Evolutionary conservation across 2,329 filamentous ascomycete genomes (phyloP).

Genomic region (Chaetomium globosum): DNA sequence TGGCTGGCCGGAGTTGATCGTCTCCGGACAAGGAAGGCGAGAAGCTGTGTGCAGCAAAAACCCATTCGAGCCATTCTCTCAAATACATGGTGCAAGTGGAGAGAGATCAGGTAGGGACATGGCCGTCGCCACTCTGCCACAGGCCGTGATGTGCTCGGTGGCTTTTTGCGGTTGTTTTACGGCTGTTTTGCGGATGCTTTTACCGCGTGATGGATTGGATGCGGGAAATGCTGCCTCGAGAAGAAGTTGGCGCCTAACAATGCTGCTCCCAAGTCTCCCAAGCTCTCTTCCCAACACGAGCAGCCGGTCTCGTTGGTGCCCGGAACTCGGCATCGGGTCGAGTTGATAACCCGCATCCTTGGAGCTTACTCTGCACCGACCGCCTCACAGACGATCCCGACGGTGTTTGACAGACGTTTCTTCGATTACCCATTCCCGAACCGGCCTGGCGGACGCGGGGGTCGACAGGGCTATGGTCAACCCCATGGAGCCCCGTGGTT

Average conservation of each 20-base stretch:
- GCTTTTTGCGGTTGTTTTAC: not conserved
- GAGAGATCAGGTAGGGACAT: not conserved
- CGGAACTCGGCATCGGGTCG: constrained; percentile 16
- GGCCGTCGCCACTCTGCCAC: constrained; percentile 1
- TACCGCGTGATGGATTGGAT: not conserved
- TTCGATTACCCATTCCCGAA: constrained; percentile 14
- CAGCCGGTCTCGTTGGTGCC: not conserved
- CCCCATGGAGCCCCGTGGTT: constrained; percentile 16
- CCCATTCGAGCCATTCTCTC: not conserved
- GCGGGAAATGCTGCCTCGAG: not conserved
- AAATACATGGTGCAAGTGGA: constrained; percentile 2
- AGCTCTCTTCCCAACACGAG: not conserved
- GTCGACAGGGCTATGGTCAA: not conserved
- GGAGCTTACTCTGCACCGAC: constrained; percentile 6
- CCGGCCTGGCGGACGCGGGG: constrained; percentile 16
- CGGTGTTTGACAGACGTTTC: constrained; percentile 9
- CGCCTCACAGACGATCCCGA: not conserved
- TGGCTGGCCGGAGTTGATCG: constrained; percentile 24
- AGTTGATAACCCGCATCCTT: constrained; percentile 2
- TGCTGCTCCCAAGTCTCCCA: not conserved
- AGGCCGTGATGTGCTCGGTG: not conserved
- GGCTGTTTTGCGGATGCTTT: not conserved
- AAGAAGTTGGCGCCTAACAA: not conserved
- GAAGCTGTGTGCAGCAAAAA: not conserved
- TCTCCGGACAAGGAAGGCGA: constrained; percentile 30